Evolutionary conservation across 805 yeast species (phyloP), one percentile per base, ranked within the genome.

Genomic region (Ogataea methanolica): DNA sequence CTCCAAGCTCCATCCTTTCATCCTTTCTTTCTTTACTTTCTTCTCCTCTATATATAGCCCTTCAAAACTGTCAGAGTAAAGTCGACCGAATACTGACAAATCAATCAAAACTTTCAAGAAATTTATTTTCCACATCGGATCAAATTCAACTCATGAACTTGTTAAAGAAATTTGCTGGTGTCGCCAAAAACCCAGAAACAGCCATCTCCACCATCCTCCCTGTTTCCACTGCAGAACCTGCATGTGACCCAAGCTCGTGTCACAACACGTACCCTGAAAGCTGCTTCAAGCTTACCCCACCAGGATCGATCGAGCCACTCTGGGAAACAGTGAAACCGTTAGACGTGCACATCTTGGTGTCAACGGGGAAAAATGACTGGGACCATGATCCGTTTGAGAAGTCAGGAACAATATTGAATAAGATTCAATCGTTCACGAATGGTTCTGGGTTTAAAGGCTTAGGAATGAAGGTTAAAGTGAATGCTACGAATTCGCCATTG

Each of bases 281-380:
- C 5, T 62, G 67, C 39, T 61, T 63, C 42, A 74, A 73, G 42
- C 59, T 83, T 19, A 75, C 73, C 5, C 49, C 52, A 14, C 56
- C 5, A 21, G 62, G 53, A 15, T 46, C 46, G 45, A 39, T 17
- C 26, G 62, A 48, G 39, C 75, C 76, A 6, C 70, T 90, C 29
- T 89, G 86, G 79, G 83, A 85, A 49, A 74, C 91, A 6, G 82
- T 96, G 0, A 76, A 75, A 52, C 82, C 86, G 1, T 81, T 80
- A 39, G 83, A 82, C 3, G 60, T 85, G 22, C 97, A 91, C 55
- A 69, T 89, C 21, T 67, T 92, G 33, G 82, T 91, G 0, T 85
- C 96, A 2, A 90, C 97, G 0, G 95, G 94, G 11, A 82, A 82
- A 55, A 62, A 78, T 0, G 96, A 92, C 65, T 92, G 99, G 99